Evolutionary conservation across 148 eudicot species (phyloP).

Genomic region (Bassia scoparia): DNA sequence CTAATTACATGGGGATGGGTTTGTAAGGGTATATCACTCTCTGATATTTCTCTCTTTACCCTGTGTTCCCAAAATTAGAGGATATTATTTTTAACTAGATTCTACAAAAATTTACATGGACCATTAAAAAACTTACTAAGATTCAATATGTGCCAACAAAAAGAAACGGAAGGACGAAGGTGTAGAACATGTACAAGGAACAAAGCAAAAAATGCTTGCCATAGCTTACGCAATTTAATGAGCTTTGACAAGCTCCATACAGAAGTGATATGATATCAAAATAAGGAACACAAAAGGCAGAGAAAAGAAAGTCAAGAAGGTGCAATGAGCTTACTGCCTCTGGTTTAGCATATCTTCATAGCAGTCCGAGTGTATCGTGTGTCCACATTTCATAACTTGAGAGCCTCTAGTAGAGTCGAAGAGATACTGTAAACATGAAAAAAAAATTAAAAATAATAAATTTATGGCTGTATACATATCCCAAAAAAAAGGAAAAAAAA

Average conservation of each 20-base stretch:
- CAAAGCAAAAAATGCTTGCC: not conserved
- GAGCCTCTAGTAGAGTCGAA: conserved; percentile 68
- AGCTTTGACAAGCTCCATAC: not conserved
- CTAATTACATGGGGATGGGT: no score
- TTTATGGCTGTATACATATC: no score
- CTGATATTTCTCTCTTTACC: no score
- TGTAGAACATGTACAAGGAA: conserved; percentile 1
- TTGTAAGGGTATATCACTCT: no score
- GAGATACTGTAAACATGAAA: conserved; percentile 68
- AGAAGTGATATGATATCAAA: not conserved
- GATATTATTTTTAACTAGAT: no score
- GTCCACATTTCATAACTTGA: conserved; percentile 70
- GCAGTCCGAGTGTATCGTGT: conserved; percentile 72
- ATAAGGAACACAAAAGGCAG: not conserved
- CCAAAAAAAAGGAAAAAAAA: conserved; percentile 11
- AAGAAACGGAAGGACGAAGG: no score
- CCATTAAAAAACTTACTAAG: no score
- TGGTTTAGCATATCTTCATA: conserved; percentile 44
- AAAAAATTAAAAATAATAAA: no score
- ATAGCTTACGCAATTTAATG: not conserved
- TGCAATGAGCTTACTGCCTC: conserved; percentile 46
- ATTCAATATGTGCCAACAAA: no score
- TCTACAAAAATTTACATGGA: no score
- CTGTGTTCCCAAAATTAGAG: no score
- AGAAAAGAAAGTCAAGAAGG: conserved; percentile 8